phyloP scores from a whole-genome alignment of 352 stramenopile species.

The Globisporangium acanthophoron region DNA sequence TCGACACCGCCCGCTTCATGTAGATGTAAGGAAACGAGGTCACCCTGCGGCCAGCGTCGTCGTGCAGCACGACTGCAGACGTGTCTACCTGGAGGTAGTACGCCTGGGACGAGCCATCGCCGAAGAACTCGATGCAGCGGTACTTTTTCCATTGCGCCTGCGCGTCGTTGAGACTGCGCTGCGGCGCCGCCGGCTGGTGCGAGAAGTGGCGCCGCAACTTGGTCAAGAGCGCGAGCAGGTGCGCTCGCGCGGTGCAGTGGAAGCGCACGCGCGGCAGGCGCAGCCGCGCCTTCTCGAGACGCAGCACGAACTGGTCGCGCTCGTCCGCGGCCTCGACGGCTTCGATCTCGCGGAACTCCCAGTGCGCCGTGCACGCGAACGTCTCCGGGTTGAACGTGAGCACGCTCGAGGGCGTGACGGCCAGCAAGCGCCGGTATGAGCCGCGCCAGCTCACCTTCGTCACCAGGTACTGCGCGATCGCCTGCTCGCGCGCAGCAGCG shows the following conservation, averaged over 20 bases:
- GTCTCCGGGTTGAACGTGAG: constrained; percentile 63
- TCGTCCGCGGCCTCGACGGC: constrained; percentile 33
- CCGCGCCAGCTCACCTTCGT: constrained; percentile 68
- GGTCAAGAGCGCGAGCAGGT: constrained; percentile 50
- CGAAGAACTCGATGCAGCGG: constrained; percentile 61
- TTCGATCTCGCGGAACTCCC: constrained; percentile 58
- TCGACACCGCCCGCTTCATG: constrained; percentile 40
- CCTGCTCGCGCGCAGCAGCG: constrained; percentile 12
- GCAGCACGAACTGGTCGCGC: constrained; percentile 47
- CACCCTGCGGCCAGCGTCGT: constrained; percentile 40
- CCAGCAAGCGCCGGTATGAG: constrained; percentile 50
- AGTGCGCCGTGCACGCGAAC: constrained; percentile 66
- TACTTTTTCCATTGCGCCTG: constrained; percentile 27
- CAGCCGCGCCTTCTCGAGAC: constrained; percentile 64
- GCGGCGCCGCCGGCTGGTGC: constrained; percentile 23
- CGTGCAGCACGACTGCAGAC: constrained; percentile 43
- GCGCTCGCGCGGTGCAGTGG: constrained; percentile 40
- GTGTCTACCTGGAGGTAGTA: constrained; percentile 47
- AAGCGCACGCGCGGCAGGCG: constrained; percentile 50
- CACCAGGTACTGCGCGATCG: constrained; percentile 64
- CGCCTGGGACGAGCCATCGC: constrained; percentile 49
- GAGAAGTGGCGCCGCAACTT: constrained; percentile 38
- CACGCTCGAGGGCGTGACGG: constrained; percentile 43
- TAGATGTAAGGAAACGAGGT: constrained; percentile 48
- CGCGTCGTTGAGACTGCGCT: constrained; percentile 11